Evolutionary conservation across 495 filamentous ascomycete genomes (phyloP).

Genomic region (Penicillium nucicola): DNA sequence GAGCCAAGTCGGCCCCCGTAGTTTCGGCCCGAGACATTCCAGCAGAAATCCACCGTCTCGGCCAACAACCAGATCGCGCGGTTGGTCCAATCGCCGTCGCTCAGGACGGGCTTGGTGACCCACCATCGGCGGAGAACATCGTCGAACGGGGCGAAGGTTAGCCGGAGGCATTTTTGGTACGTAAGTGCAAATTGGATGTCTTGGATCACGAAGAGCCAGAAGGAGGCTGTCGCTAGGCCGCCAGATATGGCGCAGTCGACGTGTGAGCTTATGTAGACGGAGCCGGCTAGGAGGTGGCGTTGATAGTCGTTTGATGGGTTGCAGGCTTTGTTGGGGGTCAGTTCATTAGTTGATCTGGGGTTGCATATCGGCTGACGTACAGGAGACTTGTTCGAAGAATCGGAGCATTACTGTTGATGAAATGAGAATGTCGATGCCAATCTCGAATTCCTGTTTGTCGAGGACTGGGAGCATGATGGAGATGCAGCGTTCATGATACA

Average conservation of each 20-base stretch:
- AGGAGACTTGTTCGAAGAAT: constrained; percentile 43
- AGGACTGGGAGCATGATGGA: constrained; percentile 38
- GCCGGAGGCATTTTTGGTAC: constrained; percentile 35
- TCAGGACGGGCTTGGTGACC: constrained; percentile 23
- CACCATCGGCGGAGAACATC: constrained; percentile 33
- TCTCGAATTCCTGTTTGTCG: constrained; percentile 32
- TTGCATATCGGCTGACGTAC: constrained; percentile 15
- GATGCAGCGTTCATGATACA: constrained; percentile 42
- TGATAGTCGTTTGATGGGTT: constrained; percentile 37
- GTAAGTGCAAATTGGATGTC: constrained; percentile 42
- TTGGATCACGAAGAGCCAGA: constrained; percentile 45
- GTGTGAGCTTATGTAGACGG: constrained; percentile 43
- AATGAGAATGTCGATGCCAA: constrained; percentile 40
- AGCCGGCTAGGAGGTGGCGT: constrained; percentile 40
- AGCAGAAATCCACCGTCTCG: constrained; percentile 39
- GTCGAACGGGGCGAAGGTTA: constrained; percentile 35
- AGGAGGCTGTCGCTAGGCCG: constrained; percentile 38
- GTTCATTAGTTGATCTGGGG: not conserved
- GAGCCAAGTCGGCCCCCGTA: constrained; percentile 15
- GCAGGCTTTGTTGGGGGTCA: constrained; percentile 29
- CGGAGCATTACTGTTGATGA: constrained; percentile 41
- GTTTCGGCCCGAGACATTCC: constrained; percentile 22
- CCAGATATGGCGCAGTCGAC: constrained; percentile 38
- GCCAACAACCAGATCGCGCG: constrained; percentile 40
- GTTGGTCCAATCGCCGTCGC: constrained; percentile 40